These are phyloP conservation scores for Hygrocybe coccinea DNA, from an alignment of 768 basidiomycete genomes.

Conservation along the genomic window DNA sequence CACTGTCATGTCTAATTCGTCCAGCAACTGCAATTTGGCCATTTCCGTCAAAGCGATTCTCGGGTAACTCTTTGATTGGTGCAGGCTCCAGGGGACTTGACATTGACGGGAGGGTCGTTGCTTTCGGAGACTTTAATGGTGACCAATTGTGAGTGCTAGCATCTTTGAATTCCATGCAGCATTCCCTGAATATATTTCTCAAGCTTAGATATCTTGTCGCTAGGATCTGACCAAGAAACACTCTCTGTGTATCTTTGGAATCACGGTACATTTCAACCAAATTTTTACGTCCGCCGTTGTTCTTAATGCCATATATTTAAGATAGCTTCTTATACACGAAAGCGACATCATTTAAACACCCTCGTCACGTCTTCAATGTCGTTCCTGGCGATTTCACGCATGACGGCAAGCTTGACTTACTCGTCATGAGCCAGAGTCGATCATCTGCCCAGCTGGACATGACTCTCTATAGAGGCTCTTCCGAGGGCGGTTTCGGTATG, in stretches of 20 bases:
- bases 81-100: constrained; percentile 78
- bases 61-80: constrained; percentile 70
- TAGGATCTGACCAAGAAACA: constrained; percentile 71
- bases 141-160: constrained; percentile 79
- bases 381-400: constrained; percentile 93
- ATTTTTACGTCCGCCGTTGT: not conserved
- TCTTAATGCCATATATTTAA: constrained; percentile 24
- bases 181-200: constrained; percentile 2
- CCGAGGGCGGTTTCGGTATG: constrained; percentile 64
- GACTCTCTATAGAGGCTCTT: constrained; percentile 61
- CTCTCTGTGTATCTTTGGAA: constrained; percentile 79
- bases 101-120: constrained; percentile 68
- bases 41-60: constrained; percentile 81
- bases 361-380: constrained; percentile 64
- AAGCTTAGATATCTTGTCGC: constrained; percentile 77
- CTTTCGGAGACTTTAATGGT: constrained; percentile 93
- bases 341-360: constrained; percentile 50
- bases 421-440: constrained; percentile 72
- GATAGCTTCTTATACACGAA: constrained; percentile 55
- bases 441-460: constrained; percentile 54
- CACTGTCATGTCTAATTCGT: not conserved
- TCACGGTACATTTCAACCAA: constrained; percentile 48
- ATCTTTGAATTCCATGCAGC: not conserved
- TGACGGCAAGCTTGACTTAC: constrained; percentile 83
- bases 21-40: constrained; percentile 57